Evolutionary conservation across 2,329 filamentous ascomycete genomes (phyloP), one percentile per base, ranked within the genome.

Genomic region (Emericellopsis cladophorae): DNA sequence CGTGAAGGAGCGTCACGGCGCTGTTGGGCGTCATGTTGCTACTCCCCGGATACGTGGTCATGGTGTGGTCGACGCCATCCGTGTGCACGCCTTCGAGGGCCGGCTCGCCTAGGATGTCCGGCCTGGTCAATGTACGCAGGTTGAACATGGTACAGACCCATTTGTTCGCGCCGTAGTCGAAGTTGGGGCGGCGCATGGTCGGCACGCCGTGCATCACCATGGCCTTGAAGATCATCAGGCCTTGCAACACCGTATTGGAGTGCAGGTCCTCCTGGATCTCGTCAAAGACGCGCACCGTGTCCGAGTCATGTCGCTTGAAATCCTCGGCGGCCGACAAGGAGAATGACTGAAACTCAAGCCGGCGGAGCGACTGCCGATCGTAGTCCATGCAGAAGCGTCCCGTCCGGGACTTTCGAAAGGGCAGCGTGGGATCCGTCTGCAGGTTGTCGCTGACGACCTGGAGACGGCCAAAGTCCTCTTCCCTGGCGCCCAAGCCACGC

Each of bases 31-130:
- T 41, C 51, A 57, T 55, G 47, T 57, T 57, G 37, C 43, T 38
- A 43, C 40, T 45, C n/a, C 51, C 50, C 16, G 57, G 44, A 22
- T 46, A 54, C 9, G 51, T 54, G 12, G 53, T 55, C 54, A 57
- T 56, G 44, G 54, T 57, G 46, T 54, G 51, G 37, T 57, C 55
- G 39, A 52, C 51, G 33, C 55, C 55, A 38, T 57, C 55, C 1
- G 49, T 48, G 49, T 57, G 55, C 21, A 57, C 51, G 22, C 55
- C 55, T 42, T 57, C 55, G 16, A 57, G 44, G 3, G 55, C 53
- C 2, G 55, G 55, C 40, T 57, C 52, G 22, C 55, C 55, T 11
- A 54, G 41, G n/a, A 55, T 44, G 7, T 49, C 45, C 10, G 44
- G 40, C 14, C 44, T 51, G n/a, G 55, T 57, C 15, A 50, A 36